Evolutionary conservation across 108 stramenopile genomes (phyloP).

Genomic region (Cylindrotheca closterium): DNA sequence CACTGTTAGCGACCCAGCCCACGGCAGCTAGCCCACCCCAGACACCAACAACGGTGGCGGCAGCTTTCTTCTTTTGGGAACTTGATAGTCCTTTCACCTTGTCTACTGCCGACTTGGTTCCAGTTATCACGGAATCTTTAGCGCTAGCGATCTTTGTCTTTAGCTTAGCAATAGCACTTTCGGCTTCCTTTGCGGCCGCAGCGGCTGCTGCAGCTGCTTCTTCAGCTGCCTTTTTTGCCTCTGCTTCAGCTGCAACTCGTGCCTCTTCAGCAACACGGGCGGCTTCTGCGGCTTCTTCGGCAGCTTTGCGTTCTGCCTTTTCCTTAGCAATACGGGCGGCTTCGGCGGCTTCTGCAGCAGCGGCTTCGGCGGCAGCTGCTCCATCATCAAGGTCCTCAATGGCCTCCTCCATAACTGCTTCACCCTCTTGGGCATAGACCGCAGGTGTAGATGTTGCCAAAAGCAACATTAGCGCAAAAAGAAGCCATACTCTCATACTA

Average conservation of each 20-base stretch:
- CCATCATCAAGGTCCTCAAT: not conserved
- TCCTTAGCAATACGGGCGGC: not conserved
- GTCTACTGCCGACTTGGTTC: constrained; percentile 22
- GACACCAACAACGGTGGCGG: constrained; percentile 17
- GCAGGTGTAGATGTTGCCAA: constrained; percentile 3
- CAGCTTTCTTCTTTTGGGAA: constrained; percentile 29
- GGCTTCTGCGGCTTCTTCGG: not conserved
- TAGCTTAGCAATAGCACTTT: constrained; percentile 10
- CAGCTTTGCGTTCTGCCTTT: constrained; percentile 1
- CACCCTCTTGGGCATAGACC: constrained; percentile 1
- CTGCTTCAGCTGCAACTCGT: not conserved
- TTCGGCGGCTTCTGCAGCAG: constrained; percentile 4
- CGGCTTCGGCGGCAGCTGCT: constrained; percentile 4
- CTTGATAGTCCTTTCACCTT: constrained; percentile 18
- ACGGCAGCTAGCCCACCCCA: constrained; percentile 16
- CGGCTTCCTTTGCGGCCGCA: constrained; percentile 15
- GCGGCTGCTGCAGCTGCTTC: constrained; percentile 12
- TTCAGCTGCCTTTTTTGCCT: constrained; percentile 4
- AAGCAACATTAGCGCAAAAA: constrained; percentile 7
- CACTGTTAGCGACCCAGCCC: constrained; percentile 5
- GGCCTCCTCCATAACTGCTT: not conserved
- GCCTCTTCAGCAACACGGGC: not conserved
- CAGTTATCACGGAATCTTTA: constrained; percentile 17
- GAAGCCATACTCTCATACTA: constrained; percentile 6
- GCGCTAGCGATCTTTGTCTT: constrained; percentile 18